Evolutionary conservation across 2,329 filamentous ascomycete genomes (phyloP), one percentile per base, ranked within the genome.

Genomic region (Pseudogymnoascus sp.): DNA sequence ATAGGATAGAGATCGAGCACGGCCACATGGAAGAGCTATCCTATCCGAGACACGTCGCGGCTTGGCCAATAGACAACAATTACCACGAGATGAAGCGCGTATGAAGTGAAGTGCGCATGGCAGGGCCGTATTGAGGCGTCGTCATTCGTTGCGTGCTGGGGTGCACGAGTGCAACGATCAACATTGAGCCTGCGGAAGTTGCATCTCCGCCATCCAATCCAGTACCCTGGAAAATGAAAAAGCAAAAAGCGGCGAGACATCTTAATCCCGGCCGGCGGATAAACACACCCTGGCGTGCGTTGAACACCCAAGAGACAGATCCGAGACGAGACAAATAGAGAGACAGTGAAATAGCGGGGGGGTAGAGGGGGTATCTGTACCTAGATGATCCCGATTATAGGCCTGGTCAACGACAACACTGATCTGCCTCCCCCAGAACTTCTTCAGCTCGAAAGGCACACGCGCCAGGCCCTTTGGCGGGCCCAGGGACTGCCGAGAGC

Each of bases 321-420:
- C 59, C 36, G 59, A 46, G 53, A 59, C 28, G 16, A 28, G 21
- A 37, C 63, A 42, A 46, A 64, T 31, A 60, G 34, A 25, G 34
- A 42, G 36, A 46, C 49, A 36, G 31, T 34, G 46, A 25, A 38
- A 21, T 34, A 38, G 31, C 43, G 60, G 37, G 59, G 59, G 25
- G 9, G 53, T 1, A 34, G 11, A 56, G 28, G n/a, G 28, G n/a
- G 28, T 34, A 36, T 40, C 66, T 77, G 62, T 77, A 84, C 83
- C 83, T 43, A 86, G 68, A 72, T 85, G 82, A 69, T 86, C 83
- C 71, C 83, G 75, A 67, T 79, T 79, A 59, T 76, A 72, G 28
- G 77, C 75, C 65, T 80, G 78, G 12, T 80, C 78, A 14, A 85
- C 82, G 3, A 77, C 74, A 5, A 84, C 71, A 61, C 75, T 77